phyloP scores from a whole-genome alignment of 441 rosid genomes.

The Pelargonium australe region DNA sequence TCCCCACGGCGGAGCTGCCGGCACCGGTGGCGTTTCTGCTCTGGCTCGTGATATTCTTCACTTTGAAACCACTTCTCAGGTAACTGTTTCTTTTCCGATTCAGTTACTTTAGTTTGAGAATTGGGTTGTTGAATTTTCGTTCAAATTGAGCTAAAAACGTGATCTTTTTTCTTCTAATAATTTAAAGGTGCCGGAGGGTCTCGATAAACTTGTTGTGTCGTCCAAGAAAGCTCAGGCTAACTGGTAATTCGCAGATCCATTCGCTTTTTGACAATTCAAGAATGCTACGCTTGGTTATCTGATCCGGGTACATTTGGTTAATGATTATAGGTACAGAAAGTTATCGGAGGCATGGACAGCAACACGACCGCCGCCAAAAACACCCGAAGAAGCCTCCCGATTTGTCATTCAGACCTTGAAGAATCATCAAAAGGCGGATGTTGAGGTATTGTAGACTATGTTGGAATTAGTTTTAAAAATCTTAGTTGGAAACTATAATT shows the following conservation, averaged over 20 bases:
- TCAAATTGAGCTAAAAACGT: background rate
- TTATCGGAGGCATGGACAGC: slow-evolving; percentile 70
- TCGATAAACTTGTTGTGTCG: slow-evolving; percentile 55
- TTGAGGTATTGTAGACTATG: slow-evolving; percentile 42
- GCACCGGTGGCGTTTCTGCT: slow-evolving; percentile 62
- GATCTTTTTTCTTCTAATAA: background rate
- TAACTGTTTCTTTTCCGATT: slow-evolving; percentile 14
- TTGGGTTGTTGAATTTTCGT: background rate
- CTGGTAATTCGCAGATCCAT: slow-evolving; percentile 40
- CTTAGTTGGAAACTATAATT: too few species aligned
- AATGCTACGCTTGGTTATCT: background rate
- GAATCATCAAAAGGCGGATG: slow-evolving; percentile 51
- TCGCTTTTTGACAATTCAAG: background rate
- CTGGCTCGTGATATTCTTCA: slow-evolving; percentile 65
- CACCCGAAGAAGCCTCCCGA: slow-evolving; percentile 64
- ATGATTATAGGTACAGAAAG: slow-evolving; percentile 58
- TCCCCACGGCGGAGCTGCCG: slow-evolving; percentile 57
- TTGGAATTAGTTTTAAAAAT: too few species aligned
- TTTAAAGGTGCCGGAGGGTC: slow-evolving; percentile 62
- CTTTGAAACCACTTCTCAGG: slow-evolving; percentile 72
- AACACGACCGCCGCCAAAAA: slow-evolving; percentile 68
- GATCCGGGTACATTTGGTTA: background rate
- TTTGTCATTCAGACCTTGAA: slow-evolving; percentile 50
- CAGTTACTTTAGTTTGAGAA: background rate
- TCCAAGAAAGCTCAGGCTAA: slow-evolving; percentile 88